These are phyloP conservation scores for Crotalaria pallida DNA, from an alignment of 306 rosid species.

Conservation along the genomic window DNA sequence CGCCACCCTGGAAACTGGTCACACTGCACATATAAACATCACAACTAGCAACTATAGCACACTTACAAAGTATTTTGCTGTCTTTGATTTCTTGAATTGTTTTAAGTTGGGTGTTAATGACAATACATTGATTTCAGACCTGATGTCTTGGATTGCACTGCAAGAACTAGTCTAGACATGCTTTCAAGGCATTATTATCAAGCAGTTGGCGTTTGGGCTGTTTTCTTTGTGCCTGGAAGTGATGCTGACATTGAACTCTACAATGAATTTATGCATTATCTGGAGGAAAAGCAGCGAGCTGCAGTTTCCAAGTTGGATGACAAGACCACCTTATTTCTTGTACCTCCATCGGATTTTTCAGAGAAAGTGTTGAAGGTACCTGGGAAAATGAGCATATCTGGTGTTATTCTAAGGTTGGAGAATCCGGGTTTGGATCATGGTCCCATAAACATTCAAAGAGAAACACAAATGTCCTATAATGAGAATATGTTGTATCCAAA, in stretches of 20 bases:
- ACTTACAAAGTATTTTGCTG: neutral
- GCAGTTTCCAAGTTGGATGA: slow-evolving; percentile 94
- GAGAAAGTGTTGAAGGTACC: slow-evolving; percentile 89
- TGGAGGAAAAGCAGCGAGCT: slow-evolving; percentile 91
- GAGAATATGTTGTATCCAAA: slow-evolving; percentile 42
- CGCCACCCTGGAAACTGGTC: slow-evolving; percentile 5
- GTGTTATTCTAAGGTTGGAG: slow-evolving; percentile 87
- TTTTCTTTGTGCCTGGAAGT: slow-evolving; percentile 90
- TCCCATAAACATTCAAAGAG: slow-evolving; percentile 42
- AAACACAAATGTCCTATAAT: slow-evolving; percentile 39
- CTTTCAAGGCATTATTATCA: slow-evolving; percentile 95
- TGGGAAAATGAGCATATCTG: slow-evolving; percentile 91
- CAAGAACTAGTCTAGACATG: slow-evolving; percentile 95
- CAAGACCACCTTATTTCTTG: slow-evolving; percentile 86
- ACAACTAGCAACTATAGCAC: slow-evolving; percentile 10
- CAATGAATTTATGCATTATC: slow-evolving; percentile 90
- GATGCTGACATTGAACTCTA: slow-evolving; percentile 82
- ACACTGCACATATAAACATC: neutral
- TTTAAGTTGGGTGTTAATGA: slow-evolving; percentile 24
- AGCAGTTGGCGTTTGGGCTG: slow-evolving; percentile 95
- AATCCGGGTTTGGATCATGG: slow-evolving; percentile 52
- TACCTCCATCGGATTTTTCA: slow-evolving; percentile 95
- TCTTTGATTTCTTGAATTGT: neutral
- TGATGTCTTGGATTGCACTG: slow-evolving; percentile 92
- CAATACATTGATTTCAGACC: slow-evolving; percentile 62